Percentiles rank a stretch among this genome's conserved stretches.
These are phyloP conservation scores for Harrya chromipes DNA, from an alignment of 768 basidiomycete genomes.

Conservation along the genomic window DNA sequence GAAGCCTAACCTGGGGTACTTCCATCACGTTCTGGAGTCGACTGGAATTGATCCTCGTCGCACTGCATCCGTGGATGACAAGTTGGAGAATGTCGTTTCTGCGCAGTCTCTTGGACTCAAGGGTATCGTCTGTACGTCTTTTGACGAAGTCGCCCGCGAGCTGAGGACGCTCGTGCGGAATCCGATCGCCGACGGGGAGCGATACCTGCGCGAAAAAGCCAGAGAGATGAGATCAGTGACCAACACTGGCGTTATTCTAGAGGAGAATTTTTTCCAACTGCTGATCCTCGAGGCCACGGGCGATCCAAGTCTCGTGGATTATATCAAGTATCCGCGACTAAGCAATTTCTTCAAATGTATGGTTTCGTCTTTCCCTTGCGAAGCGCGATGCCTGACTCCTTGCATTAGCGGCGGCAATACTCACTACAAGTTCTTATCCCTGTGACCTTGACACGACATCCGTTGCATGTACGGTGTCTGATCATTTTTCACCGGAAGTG, in stretches of 20 bases:
- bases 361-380: neutral
- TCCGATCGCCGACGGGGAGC: constrained; percentile 11
- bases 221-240: constrained; percentile 18
- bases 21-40: constrained; percentile 12
- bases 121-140: constrained; percentile 19
- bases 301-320: constrained; percentile 17
- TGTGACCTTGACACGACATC: constrained; percentile 22
- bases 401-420: constrained; percentile 2
- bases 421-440: constrained; percentile 13
- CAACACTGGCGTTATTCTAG: constrained; percentile 8
- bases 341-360: constrained; percentile 22
- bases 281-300: constrained; percentile 19
- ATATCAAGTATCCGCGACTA: constrained; percentile 14
- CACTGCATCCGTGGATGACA: constrained; percentile 24
- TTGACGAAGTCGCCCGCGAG: constrained; percentile 11
- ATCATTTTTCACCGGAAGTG: constrained; percentile 8
- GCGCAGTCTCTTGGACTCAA: constrained; percentile 19
- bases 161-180: constrained; percentile 16
- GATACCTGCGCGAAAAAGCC: constrained; percentile 13
- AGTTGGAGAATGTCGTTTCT: constrained; percentile 19
- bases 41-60: constrained; percentile 18
- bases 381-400: neutral
- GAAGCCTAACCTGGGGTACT: constrained; percentile 21
- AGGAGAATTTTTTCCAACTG: constrained; percentile 20
- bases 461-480: constrained; percentile 17